Conservation (phyloP, 2,329 filamentous ascomycete species). For the Talaromyces rugulosus region DNA sequence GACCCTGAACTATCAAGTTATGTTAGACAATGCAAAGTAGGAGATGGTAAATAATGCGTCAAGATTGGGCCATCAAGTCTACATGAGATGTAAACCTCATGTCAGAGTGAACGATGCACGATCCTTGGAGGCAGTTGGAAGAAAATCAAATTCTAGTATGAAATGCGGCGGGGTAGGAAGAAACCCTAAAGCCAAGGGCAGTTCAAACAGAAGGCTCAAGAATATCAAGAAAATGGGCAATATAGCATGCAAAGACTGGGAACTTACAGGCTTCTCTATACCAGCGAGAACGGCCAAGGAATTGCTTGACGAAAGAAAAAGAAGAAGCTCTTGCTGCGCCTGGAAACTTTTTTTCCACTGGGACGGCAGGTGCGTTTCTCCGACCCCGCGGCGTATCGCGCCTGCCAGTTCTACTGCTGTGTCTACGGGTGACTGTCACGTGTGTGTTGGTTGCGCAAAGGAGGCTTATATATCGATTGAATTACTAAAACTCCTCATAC, state of each 20-base stretch:
- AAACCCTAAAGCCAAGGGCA: not conserved
- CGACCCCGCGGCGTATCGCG: constrained; percentile 12
- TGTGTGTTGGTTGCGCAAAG: not conserved
- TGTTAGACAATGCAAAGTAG: not conserved
- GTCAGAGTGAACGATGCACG: not conserved
- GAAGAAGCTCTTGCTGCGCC: constrained; percentile 2
- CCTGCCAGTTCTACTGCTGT: not conserved
- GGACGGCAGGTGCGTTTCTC: constrained; percentile 14
- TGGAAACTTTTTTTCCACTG: constrained; percentile 14
- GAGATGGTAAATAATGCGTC: not conserved
- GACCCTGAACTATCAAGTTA: constrained; percentile 12
- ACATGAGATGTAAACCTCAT: not conserved
- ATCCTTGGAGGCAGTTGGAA: not conserved
- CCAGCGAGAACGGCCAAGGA: not conserved
- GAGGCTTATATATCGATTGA: not conserved
- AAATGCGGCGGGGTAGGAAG: not conserved
- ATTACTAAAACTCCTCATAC: not conserved
- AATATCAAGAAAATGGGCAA: not conserved
- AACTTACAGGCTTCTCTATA: not conserved
- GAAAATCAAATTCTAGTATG: not conserved
- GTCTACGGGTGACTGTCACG: too few species aligned
- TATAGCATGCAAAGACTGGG: not conserved
- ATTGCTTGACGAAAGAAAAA: not conserved
- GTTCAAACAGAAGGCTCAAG: not conserved
- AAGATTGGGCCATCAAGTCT: not conserved